Evolutionary conservation across 768 basidiomycete species (phyloP).

Genomic region (Mycena galopus): DNA sequence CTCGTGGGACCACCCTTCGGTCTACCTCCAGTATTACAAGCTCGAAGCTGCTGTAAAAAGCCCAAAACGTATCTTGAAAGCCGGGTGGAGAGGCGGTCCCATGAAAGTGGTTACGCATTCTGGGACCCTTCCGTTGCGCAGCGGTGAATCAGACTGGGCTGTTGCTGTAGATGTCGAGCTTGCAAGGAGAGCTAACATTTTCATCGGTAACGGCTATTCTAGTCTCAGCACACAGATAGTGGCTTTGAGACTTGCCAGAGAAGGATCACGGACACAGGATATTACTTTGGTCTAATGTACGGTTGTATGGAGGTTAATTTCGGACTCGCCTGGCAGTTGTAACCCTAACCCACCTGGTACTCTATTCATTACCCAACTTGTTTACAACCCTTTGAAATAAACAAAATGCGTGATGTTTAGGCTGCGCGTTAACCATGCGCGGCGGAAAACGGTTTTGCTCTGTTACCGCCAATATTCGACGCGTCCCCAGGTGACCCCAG

Average conservation of each 20-base stretch:
- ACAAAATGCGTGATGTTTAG: slow-evolving; percentile 22
- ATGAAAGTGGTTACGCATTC: slow-evolving; percentile 59
- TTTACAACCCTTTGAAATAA: not conserved
- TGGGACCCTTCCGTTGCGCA: slow-evolving; percentile 49
- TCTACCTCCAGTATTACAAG: slow-evolving; percentile 58
- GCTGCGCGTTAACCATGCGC: not conserved
- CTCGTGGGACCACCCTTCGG: slow-evolving; percentile 58
- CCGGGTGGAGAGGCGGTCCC: slow-evolving; percentile 56
- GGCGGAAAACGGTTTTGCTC: slow-evolving; percentile 12
- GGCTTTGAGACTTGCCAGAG: slow-evolving; percentile 57
- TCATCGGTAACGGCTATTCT: slow-evolving; percentile 64
- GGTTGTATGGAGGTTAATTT: no score
- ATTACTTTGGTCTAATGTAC: slow-evolving; percentile 49
- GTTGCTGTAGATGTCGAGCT: slow-evolving; percentile 62
- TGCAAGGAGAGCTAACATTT: slow-evolving; percentile 56
- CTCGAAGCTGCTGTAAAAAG: slow-evolving; percentile 54
- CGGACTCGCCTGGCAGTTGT: no score
- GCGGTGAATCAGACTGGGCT: slow-evolving; percentile 58
- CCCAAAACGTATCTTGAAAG: slow-evolving; percentile 46
- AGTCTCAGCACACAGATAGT: slow-evolving; percentile 60
- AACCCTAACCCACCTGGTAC: not conserved
- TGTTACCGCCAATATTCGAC: slow-evolving; percentile 20
- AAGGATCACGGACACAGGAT: slow-evolving; percentile 51
- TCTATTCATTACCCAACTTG: not conserved
- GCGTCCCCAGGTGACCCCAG: not conserved